Conservation (phyloP, 768 basidiomycete genomes). For the Chalciporus sphaerocephalus region DNA sequence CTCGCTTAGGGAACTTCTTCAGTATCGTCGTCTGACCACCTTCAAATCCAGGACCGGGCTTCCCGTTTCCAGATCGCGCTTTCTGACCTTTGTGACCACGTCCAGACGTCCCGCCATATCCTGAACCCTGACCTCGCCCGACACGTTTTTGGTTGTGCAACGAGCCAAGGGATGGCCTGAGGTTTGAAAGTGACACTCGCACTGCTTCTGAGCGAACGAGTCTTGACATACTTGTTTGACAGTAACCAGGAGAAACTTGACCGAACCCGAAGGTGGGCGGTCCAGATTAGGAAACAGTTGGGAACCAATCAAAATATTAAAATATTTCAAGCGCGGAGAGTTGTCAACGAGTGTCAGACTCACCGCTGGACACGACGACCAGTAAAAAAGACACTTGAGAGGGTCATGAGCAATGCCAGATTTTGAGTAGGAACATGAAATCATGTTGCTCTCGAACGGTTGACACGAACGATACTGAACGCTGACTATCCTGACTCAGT, state of each 20-base stretch:
- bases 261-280: neutral
- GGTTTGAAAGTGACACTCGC: constrained; percentile 63
- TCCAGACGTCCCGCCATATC: constrained; percentile 87
- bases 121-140: constrained; percentile 89
- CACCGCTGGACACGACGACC: too few relatives aligned
- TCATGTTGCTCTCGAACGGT: too few relatives aligned
- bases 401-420: too few relatives aligned
- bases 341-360: too few relatives aligned
- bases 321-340: neutral
- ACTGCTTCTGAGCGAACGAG: constrained; percentile 28
- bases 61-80: constrained; percentile 83
- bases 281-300: neutral
- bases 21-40: constrained; percentile 96
- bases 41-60: constrained; percentile 80
- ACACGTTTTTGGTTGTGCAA: constrained; percentile 85
- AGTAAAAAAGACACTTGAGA: too few relatives aligned
- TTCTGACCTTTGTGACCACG: constrained; percentile 96
- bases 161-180: constrained; percentile 66
- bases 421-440: too few relatives aligned
- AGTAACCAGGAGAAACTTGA: neutral
- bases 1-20: constrained; percentile 86
- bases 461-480: too few relatives aligned
- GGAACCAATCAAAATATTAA: neutral
- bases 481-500: too few relatives aligned
- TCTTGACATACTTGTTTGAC: constrained; percentile 32